A percentile compares a stretch with the other conserved stretches of the same genome.
phyloP scores from a whole-genome alignment of 164 flowering plant genomes.

The Liquidambar formosana region DNA sequence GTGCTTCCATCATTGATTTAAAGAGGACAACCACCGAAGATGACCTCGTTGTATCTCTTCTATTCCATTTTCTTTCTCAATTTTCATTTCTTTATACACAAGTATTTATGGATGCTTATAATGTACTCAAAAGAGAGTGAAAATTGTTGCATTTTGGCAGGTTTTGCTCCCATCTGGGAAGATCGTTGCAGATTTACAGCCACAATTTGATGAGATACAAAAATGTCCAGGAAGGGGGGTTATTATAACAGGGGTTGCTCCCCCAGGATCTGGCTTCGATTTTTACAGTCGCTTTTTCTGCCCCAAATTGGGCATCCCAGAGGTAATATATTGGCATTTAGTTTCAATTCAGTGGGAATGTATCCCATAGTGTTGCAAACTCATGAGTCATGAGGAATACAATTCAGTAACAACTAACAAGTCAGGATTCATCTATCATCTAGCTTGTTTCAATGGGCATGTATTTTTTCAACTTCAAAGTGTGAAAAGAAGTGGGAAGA shows the following conservation, averaged over 20 bases:
- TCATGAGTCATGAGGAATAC: too few species aligned
- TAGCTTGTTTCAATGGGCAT: too few species aligned
- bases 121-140: too few species aligned
- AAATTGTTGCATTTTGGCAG: conserved; percentile 24
- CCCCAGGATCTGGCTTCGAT: conserved; percentile 64
- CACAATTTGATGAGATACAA: conserved; percentile 43
- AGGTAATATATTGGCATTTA: conserved; percentile 35
- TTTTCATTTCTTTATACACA: too few species aligned
- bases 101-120: too few species aligned
- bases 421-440: too few species aligned
- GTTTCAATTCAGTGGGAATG: background rate
- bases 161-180: conserved; percentile 54
- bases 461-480: too few species aligned
- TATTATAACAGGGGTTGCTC: conserved; percentile 56
- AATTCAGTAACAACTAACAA: too few species aligned
- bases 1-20: conserved; percentile 43
- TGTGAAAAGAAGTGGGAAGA: too few species aligned
- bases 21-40: conserved; percentile 20
- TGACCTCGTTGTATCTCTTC: conserved; percentile 49
- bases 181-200: conserved; percentile 41
- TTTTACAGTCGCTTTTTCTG: conserved; percentile 59
- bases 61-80: too few species aligned
- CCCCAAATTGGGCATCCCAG: conserved; percentile 55
- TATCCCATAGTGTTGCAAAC: too few species aligned
- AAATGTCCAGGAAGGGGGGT: conserved; percentile 48